Evolutionary conservation across 768 basidiomycete species (phyloP).

Genomic region (Mycena venus): DNA sequence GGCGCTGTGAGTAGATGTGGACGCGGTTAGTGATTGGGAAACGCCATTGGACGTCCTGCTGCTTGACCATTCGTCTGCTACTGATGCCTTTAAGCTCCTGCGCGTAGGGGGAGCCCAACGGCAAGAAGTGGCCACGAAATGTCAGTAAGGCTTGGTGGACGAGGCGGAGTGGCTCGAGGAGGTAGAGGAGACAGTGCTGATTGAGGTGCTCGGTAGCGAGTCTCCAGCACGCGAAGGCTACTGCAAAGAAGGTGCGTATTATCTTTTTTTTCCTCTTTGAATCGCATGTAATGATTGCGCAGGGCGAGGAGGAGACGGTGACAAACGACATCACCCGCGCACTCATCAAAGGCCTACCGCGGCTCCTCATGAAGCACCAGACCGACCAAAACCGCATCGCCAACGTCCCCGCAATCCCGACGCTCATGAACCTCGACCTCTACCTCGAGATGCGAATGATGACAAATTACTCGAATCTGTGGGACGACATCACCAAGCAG

Average conservation of each 20-base stretch:
- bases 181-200: conserved; percentile 85
- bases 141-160: conserved; percentile 61
- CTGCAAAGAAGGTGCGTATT: conserved; percentile 79
- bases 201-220: conserved; percentile 87
- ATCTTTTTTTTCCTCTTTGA: neutral
- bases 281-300: conserved; percentile 2
- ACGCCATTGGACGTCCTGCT: conserved; percentile 83
- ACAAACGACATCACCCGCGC: conserved; percentile 85
- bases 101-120: conserved; percentile 32
- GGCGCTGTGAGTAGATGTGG: conserved; percentile 88
- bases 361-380: conserved; percentile 93
- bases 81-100: conserved; percentile 61
- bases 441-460: conserved; percentile 96
- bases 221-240: conserved; percentile 69
- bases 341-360: conserved; percentile 89
- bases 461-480: conserved; percentile 87
- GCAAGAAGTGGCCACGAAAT: conserved; percentile 50
- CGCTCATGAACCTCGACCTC: conserved; percentile 88
- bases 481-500: conserved; percentile 95
- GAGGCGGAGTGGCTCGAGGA: conserved; percentile 88
- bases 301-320: conserved; percentile 82
- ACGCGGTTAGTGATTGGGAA: conserved; percentile 85
- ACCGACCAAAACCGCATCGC: conserved; percentile 87
- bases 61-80: conserved; percentile 87
- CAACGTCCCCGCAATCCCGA: conserved; percentile 83